These are phyloP conservation scores for Wallacemonas sp. DNA, from an alignment of 208 protist species.

Conservation along the genomic window DNA sequence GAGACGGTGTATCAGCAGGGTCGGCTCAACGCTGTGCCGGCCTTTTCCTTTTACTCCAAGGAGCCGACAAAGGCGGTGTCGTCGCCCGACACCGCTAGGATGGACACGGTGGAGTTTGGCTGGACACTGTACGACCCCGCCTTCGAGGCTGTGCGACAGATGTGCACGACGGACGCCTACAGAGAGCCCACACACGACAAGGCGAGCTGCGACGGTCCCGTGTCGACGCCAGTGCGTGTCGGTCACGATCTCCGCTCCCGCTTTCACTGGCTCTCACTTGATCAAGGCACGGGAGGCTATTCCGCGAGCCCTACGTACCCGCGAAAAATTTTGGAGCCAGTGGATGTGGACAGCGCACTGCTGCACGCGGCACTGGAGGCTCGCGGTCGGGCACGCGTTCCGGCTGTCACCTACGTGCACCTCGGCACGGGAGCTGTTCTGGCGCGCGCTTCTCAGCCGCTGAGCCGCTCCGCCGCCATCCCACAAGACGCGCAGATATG, in stretches of 20 bases:
- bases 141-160: slow-evolving; percentile 53
- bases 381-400: slow-evolving; percentile 81
- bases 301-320: slow-evolving; percentile 76
- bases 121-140: slow-evolving; percentile 70
- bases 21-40: slow-evolving; percentile 39
- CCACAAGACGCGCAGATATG: slow-evolving; percentile 56
- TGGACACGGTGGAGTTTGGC: slow-evolving; percentile 58
- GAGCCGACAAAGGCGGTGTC: neutral
- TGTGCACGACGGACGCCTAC: slow-evolving; percentile 30
- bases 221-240: slow-evolving; percentile 14
- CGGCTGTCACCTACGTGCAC: slow-evolving; percentile 80
- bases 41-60: slow-evolving; percentile 24
- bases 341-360: slow-evolving; percentile 33
- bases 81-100: too few relatives aligned
- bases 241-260: slow-evolving; percentile 52
- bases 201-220: too few relatives aligned
- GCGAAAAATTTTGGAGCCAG: slow-evolving; percentile 52
- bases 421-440: slow-evolving; percentile 57
- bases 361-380: slow-evolving; percentile 51
- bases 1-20: neutral
- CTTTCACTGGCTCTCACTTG: slow-evolving; percentile 46
- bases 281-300: slow-evolving; percentile 12
- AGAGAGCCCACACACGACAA: slow-evolving; percentile 17
- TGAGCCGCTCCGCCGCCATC: slow-evolving; percentile 32
- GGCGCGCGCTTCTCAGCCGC: slow-evolving; percentile 83